Conservation (phyloP, 1,284 basidiomycete species). For the Moniliella sp. region DNA sequence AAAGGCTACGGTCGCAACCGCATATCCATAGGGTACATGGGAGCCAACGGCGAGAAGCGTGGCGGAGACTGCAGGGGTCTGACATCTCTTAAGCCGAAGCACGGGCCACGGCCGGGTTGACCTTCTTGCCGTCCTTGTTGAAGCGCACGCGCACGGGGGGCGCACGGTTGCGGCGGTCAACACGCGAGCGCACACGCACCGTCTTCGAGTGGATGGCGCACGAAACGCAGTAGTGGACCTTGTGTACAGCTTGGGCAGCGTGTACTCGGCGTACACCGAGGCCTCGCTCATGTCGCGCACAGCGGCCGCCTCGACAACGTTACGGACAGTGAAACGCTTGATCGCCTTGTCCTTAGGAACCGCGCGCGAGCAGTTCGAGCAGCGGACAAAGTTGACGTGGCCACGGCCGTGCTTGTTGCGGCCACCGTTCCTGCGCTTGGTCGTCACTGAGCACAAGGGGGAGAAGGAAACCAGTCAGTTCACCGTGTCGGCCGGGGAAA, state of each 20-base stretch:
- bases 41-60: too few species aligned
- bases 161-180: conserved; percentile 27
- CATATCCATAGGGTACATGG: too few species aligned
- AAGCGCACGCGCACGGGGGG: conserved; percentile 86
- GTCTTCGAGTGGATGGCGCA: conserved; percentile 96
- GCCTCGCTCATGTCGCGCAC: conserved; percentile 93
- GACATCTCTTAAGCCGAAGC: too few species aligned
- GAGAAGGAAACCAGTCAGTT: too few species aligned
- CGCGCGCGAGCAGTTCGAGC: conserved; percentile 72
- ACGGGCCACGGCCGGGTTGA: conserved; percentile 1
- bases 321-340: conserved; percentile 95
- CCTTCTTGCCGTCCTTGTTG: conserved; percentile 75
- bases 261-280: conserved; percentile 85
- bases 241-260: conserved; percentile 92
- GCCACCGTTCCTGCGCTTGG: conserved; percentile 90
- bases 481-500: too few species aligned
- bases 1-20: too few species aligned
- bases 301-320: conserved; percentile 97
- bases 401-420: conserved; percentile 56
- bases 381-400: conserved; percentile 77
- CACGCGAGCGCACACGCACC: conserved; percentile 30
- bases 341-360: conserved; percentile 68
- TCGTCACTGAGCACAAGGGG: too few species aligned
- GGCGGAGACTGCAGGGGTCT: too few species aligned
- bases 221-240: conserved; percentile 95